phyloP scores from a whole-genome alignment of 495 filamentous ascomycete genomes.

The Daldinia decipiens region DNA sequence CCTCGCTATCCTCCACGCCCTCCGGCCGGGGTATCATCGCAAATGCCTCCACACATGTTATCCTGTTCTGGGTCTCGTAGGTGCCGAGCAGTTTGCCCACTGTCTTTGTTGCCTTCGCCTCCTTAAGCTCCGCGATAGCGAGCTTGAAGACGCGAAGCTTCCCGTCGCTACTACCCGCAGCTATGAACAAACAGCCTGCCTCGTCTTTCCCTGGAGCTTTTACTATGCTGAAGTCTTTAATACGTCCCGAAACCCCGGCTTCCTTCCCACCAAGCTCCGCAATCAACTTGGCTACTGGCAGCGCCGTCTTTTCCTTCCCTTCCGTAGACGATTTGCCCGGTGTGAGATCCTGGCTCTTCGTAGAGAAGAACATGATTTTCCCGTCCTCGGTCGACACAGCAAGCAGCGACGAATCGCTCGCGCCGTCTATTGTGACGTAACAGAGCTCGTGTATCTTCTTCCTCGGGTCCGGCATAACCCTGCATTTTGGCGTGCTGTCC shows the following conservation, averaged over 20 bases:
- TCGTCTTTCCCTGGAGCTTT: slow-evolving; percentile 52
- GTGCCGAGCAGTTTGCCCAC: slow-evolving; percentile 78
- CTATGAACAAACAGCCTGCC: slow-evolving; percentile 63
- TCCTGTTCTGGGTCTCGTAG: slow-evolving; percentile 85
- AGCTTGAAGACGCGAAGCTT: slow-evolving; percentile 79
- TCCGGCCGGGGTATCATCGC: slow-evolving; percentile 74
- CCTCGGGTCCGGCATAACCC: slow-evolving; percentile 70
- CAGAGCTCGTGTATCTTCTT: slow-evolving; percentile 85
- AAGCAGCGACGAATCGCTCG: slow-evolving; percentile 63
- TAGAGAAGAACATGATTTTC: slow-evolving; percentile 84
- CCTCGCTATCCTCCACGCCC: slow-evolving; percentile 60
- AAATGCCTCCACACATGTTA: slow-evolving; percentile 89
- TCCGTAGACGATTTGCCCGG: slow-evolving; percentile 23
- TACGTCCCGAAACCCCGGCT: slow-evolving; percentile 70
- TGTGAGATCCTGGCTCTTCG: slow-evolving; percentile 55
- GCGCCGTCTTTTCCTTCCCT: slow-evolving; percentile 45
- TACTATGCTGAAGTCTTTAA: slow-evolving; percentile 88
- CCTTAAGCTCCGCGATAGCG: slow-evolving; percentile 53
- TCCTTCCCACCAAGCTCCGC: slow-evolving; percentile 81
- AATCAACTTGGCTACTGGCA: slow-evolving; percentile 66
- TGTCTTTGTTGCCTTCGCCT: slow-evolving; percentile 56
- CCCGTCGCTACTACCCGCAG: slow-evolving; percentile 86
- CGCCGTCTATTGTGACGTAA: slow-evolving; percentile 67
- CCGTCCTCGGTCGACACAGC: slow-evolving; percentile 94
- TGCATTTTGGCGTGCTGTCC: slow-evolving; percentile 82